These are phyloP conservation scores for Aspergillus sp. DNA, from an alignment of 2,329 filamentous ascomycete species.

Conservation along the genomic window DNA sequence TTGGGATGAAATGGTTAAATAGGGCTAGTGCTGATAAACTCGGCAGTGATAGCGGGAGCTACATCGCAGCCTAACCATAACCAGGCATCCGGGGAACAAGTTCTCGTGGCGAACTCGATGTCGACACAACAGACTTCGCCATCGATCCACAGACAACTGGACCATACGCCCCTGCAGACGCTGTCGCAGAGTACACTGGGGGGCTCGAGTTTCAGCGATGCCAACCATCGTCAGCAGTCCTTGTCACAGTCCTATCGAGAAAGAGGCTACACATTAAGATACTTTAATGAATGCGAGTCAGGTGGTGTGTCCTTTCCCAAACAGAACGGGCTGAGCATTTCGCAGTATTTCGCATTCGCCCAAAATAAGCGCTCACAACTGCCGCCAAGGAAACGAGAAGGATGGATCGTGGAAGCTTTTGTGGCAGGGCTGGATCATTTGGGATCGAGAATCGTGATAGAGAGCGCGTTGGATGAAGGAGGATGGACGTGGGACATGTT, in stretches of 20 bases:
- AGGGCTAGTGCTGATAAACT: too few relatives aligned
- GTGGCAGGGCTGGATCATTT: slow-evolving; percentile 22
- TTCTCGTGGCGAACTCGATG: slow-evolving; percentile 12
- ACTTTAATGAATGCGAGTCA: too few relatives aligned
- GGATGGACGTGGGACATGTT: slow-evolving; percentile 23
- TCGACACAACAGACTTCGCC: neutral
- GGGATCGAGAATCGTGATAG: slow-evolving; percentile 10
- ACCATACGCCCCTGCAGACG: neutral
- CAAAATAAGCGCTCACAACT: slow-evolving; percentile 6
- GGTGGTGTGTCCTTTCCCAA: slow-evolving; percentile 3
- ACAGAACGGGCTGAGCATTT: slow-evolving; percentile 17
- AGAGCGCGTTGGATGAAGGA: slow-evolving; percentile 13
- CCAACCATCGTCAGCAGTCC: neutral
- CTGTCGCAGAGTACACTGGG: slow-evolving; percentile 10
- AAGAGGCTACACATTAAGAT: too few relatives aligned
- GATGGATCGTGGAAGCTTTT: slow-evolving; percentile 21
- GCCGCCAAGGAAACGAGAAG: slow-evolving; percentile 12
- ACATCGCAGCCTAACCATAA: slow-evolving; percentile 1
- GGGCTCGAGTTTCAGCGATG: neutral
- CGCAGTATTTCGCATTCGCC: slow-evolving; percentile 16
- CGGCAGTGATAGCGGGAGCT: neutral
- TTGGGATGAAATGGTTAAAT: too few relatives aligned
- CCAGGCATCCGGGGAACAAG: neutral
- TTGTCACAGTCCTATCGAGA: too few relatives aligned
- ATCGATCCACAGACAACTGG: neutral